phyloP scores from a whole-genome alignment of 2,329 filamentous ascomycete genomes.

The Alternaria panax region DNA sequence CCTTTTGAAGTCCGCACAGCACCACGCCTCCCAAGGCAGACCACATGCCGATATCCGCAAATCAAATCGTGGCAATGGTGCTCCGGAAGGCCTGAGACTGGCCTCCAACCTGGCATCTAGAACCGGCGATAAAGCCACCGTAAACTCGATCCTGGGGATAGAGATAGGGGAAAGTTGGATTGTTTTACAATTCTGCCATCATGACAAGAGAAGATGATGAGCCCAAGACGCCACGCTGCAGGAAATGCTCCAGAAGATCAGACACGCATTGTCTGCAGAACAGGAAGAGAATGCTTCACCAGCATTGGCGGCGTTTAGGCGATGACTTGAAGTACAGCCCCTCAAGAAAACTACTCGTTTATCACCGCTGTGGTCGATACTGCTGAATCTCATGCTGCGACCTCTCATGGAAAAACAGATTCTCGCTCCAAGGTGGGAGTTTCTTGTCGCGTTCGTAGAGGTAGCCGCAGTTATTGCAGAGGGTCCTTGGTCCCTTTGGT shows the following conservation, averaged over 20 bases:
- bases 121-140: background rate
- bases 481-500: conserved; percentile 79
- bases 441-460: conserved; percentile 87
- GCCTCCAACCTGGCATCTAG: background rate
- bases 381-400: conserved; percentile 34
- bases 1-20: background rate
- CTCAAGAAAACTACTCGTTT: too few relatives aligned
- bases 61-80: background rate
- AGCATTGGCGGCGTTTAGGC: background rate
- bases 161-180: background rate
- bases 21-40: background rate
- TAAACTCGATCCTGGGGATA: background rate
- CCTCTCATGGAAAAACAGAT: conserved; percentile 65
- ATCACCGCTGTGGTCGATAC: conserved; percentile 29
- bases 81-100: background rate
- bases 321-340: too few relatives aligned
- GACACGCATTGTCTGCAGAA: background rate
- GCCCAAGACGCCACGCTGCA: conserved; percentile 14
- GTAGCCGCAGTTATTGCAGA: conserved; percentile 93
- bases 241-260: conserved; percentile 3
- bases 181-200: conserved; percentile 1
- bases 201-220: background rate
- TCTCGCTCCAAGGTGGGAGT: conserved; percentile 78
- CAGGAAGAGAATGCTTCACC: background rate
- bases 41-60: background rate